These are phyloP conservation scores for Waltergamsia citrina DNA, from an alignment of 2,329 filamentous ascomycete species.

Conservation along the genomic window DNA sequence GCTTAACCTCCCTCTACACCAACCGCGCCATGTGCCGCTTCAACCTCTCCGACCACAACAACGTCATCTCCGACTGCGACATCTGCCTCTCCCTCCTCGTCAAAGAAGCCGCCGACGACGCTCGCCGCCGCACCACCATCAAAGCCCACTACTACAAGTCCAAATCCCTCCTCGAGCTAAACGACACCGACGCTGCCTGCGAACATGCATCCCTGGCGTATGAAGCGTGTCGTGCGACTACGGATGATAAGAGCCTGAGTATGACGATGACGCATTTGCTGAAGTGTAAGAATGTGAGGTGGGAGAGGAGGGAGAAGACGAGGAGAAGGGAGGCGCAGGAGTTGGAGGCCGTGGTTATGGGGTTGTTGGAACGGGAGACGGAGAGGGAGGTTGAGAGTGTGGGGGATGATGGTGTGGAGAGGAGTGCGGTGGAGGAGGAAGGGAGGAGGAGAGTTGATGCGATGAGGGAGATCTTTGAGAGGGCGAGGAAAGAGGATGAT, in stretches of 20 bases:
- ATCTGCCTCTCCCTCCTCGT: slow-evolving; percentile 61
- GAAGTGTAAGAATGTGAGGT: slow-evolving; percentile 74
- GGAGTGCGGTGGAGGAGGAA: slow-evolving; percentile 21
- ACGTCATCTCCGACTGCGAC: slow-evolving; percentile 68
- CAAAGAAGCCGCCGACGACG: too few species aligned
- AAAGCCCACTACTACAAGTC: slow-evolving; percentile 81
- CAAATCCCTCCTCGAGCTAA: slow-evolving; percentile 69
- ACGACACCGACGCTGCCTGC: slow-evolving; percentile 59
- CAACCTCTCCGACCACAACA: slow-evolving; percentile 63
- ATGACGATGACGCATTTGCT: slow-evolving; percentile 68
- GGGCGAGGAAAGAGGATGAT: slow-evolving; percentile 31
- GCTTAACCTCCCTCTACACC: slow-evolving; percentile 73
- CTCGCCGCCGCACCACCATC: too few species aligned
- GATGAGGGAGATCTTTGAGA: slow-evolving; percentile 41
- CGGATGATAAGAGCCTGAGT: slow-evolving; percentile 56
- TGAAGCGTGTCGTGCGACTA: slow-evolving; percentile 47
- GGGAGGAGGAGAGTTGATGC: slow-evolving; percentile 33
- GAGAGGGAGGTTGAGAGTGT: slow-evolving; percentile 10
- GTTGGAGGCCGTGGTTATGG: slow-evolving; percentile 51
- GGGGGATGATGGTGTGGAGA: background rate
- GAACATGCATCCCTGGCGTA: slow-evolving; percentile 64
- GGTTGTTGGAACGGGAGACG: slow-evolving; percentile 27
- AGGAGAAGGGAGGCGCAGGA: slow-evolving; percentile 45
- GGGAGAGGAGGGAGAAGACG: slow-evolving; percentile 64
- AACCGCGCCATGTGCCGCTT: slow-evolving; percentile 81